Evolutionary conservation across 371 early-diverging fungal genomes (phyloP), one percentile per base, ranked within the genome.

Genomic region (Mucor indicus): DNA sequence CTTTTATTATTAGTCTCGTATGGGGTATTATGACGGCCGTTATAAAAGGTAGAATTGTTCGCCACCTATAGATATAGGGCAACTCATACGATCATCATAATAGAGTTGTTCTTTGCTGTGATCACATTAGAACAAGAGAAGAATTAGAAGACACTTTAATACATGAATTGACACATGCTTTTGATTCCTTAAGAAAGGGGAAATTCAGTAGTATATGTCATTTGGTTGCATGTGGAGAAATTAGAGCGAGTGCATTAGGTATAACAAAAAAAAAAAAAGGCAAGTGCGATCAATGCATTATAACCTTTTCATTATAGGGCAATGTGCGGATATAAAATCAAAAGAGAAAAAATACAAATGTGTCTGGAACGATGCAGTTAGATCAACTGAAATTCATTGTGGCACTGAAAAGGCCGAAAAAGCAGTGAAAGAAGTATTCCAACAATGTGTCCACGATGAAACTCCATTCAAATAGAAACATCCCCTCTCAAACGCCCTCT

Each of bases 141-240:
- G 67, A 69, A 6, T 33, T 70, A 19, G 68, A 70, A 24, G 55
- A 70, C 16, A 75, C 75, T n/a, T 49, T 75, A 1, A 41, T 75
- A 3, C 75, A 75, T 54, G 75, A 75, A 32, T 52, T 75, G 4
- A 68, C 68, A 1, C 75, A 75, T 47, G 75, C 75, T 21, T 75
- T 75, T 46, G 75, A 75, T 39, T 57, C 60, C 2, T 44, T 59
- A 17, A 50, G 75, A 22, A 65, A 59, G 35, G 75, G 75, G 8
- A 54, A 43, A 12, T 70, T 75, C 36, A 55, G 48, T 5, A 68
- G 64, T 27, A 46, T 68, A 3, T 69, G 69, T 44, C 75, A 75
- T 48, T 30, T 64, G 3, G 50, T 75, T 38, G 75, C 75, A 5
- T 75, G 75, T 49, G 75, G 71, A 10, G 75, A 75, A 43, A 44